phyloP scores from a whole-genome alignment of 306 rosid genomes.

The Geum urbanum region DNA sequence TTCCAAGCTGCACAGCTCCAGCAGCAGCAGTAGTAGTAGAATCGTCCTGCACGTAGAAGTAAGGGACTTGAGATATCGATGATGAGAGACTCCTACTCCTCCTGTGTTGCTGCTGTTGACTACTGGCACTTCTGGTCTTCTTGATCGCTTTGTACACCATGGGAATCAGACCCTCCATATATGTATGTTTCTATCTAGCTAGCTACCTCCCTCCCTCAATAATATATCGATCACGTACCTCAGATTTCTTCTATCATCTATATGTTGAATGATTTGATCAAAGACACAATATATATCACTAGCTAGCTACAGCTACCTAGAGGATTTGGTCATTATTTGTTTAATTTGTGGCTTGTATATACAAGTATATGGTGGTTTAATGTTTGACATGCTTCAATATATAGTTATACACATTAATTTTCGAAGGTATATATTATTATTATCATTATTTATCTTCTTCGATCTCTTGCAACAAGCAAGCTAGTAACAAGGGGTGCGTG shows the following conservation, averaged over 20 bases:
- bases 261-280: too few relatives aligned
- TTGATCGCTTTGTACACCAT: conserved; percentile 36
- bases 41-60: conserved; percentile 8
- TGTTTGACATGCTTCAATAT: too few relatives aligned
- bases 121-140: neutral
- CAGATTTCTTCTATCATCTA: neutral
- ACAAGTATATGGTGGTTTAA: too few relatives aligned
- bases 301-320: too few relatives aligned
- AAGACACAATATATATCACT: neutral
- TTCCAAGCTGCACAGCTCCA: neutral
- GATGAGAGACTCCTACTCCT: conserved; percentile 13
- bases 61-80: neutral
- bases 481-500: neutral
- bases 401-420: too few relatives aligned
- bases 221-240: neutral
- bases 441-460: neutral
- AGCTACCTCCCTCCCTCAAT: neutral
- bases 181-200: neutral
- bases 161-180: conserved; percentile 40
- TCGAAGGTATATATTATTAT: too few relatives aligned
- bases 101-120: conserved; percentile 4
- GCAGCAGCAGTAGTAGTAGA: neutral
- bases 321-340: too few relatives aligned
- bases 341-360: too few relatives aligned
- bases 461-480: neutral